Conservation (phyloP, 129 eudicot species). For the Centella asiatica region DNA sequence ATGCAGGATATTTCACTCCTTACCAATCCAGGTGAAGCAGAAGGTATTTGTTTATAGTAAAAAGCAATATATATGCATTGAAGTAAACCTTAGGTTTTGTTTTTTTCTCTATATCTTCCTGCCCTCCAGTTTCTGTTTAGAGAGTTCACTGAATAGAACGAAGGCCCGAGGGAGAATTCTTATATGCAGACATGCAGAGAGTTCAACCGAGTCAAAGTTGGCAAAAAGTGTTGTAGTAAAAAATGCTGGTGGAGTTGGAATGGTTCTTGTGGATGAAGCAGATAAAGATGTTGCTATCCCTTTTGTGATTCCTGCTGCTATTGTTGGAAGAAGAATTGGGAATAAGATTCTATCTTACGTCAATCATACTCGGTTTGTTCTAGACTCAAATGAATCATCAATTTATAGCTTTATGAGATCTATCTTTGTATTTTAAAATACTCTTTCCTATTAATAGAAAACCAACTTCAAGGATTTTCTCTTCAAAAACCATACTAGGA, state of each 20-base stretch:
- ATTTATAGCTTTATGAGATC: background rate
- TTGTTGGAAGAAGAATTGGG: constrained; percentile 48
- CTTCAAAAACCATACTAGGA: constrained; percentile 50
- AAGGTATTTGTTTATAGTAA: constrained; percentile 50
- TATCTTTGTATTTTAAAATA: constrained; percentile 4
- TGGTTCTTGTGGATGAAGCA: constrained; percentile 66
- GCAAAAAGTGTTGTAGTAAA: constrained; percentile 60
- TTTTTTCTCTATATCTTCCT: constrained; percentile 2
- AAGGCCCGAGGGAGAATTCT: constrained; percentile 65
- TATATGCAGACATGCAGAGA: constrained; percentile 66
- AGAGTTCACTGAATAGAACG: constrained; percentile 62
- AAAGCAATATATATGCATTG: constrained; percentile 11
- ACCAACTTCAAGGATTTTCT: constrained; percentile 40
- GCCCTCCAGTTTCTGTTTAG: constrained; percentile 56
- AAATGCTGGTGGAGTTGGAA: constrained; percentile 81
- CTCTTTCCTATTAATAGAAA: constrained; percentile 29
- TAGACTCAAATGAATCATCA: background rate
- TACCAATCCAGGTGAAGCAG: constrained; percentile 96
- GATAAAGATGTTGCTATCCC: constrained; percentile 71
- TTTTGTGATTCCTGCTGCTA: constrained; percentile 63
- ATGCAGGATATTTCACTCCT: constrained; percentile 74
- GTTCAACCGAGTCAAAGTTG: constrained; percentile 72
- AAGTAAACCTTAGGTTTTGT: constrained; percentile 9
- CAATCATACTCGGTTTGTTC: constrained; percentile 40
- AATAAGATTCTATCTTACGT: constrained; percentile 54